phyloP scores from a whole-genome alignment of 805 yeast species.

The Hanseniaspora osmophila region DNA sequence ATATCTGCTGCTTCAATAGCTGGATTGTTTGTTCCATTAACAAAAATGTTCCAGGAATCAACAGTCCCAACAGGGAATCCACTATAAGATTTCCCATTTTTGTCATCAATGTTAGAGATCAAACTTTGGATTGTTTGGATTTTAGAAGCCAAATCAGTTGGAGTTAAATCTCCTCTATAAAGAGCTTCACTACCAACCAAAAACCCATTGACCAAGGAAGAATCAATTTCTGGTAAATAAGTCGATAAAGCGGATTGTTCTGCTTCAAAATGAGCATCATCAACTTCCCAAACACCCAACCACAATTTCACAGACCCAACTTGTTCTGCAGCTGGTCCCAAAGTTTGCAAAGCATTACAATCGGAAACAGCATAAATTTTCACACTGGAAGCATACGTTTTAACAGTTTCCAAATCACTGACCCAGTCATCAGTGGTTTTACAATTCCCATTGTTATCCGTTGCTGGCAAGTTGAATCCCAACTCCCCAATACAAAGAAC shows the following conservation, averaged over 20 bases:
- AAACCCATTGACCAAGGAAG: slow-evolving; percentile 56
- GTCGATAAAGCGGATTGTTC: slow-evolving; percentile 60
- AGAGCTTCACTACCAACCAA: slow-evolving; percentile 93
- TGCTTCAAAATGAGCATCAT: slow-evolving; percentile 56
- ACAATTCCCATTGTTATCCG: slow-evolving; percentile 62
- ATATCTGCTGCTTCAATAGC: slow-evolving; percentile 75
- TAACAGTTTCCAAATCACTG: slow-evolving; percentile 47
- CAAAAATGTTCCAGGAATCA: slow-evolving; percentile 89
- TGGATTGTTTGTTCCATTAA: slow-evolving; percentile 56
- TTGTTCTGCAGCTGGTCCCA: slow-evolving; percentile 77
- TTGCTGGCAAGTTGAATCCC: slow-evolving; percentile 79
- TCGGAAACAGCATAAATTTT: slow-evolving; percentile 89
- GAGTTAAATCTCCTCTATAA: slow-evolving; percentile 78
- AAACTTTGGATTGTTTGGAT: slow-evolving; percentile 50
- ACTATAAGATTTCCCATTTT: slow-evolving; percentile 64
- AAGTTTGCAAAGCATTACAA: slow-evolving; percentile 72
- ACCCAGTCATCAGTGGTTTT: slow-evolving; percentile 59
- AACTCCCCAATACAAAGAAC: slow-evolving; percentile 48
- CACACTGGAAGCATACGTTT: slow-evolving; percentile 46
- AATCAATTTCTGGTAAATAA: slow-evolving; percentile 62
- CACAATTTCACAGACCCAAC: slow-evolving; percentile 57
- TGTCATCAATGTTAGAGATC: slow-evolving; percentile 51
- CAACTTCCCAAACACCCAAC: slow-evolving; percentile 90
- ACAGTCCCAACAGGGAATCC: slow-evolving; percentile 78
- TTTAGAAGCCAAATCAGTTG: slow-evolving; percentile 52